Evolutionary conservation across 78 protist genomes (phyloP), one percentile per base, ranked within the genome.

Genomic region (Dictyostelium brefeldianum): DNA sequence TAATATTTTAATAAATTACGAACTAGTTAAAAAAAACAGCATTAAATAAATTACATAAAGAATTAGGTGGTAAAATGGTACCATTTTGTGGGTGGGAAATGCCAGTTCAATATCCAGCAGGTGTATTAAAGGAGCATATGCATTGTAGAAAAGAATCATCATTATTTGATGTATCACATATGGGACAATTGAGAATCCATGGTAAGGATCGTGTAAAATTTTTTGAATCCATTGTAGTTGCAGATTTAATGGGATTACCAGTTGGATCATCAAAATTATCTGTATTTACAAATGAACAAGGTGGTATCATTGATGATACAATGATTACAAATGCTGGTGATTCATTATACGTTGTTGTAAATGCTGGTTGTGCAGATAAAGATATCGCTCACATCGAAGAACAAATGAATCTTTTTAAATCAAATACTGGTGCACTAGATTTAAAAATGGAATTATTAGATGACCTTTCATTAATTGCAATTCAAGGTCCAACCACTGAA

Each of bases 161-260:
- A 5, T 75, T 99, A 11, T 98, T 99, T 62, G 99, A 98, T 89
- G 99, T 98, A 18, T 94, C 98, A 15, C 99, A 99, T 96, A 99
- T 99, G 99, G 98, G 90, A 46, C 98, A 96, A 90, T 29, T 92
- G n/a, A 71, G 81, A 59, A 80, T 80, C 18, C 75, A 50, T 29
- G 99, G 99, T 48, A 43, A 22, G n/a, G 99, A 98, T 82, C 96
- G 98, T 47, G 89, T 57, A 22, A 79, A 78, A 41, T 99, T 98
- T 89, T 41, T 98, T 50, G 99, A 98, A 74, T 20, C 92, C 10
- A 50, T 98, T 8, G 81, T 89, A 2, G 95, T 81, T 5, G 96
- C 90, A 20, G 97, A 97, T 81, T 15, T 98, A 50, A 27, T 81
- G n/a, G 74, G 65, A 7, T 50, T 97, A 20, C 47, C 81, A 36